These are phyloP conservation scores for Neurospora terricola DNA, from an alignment of 495 filamentous ascomycete genomes.

Conservation along the genomic window DNA sequence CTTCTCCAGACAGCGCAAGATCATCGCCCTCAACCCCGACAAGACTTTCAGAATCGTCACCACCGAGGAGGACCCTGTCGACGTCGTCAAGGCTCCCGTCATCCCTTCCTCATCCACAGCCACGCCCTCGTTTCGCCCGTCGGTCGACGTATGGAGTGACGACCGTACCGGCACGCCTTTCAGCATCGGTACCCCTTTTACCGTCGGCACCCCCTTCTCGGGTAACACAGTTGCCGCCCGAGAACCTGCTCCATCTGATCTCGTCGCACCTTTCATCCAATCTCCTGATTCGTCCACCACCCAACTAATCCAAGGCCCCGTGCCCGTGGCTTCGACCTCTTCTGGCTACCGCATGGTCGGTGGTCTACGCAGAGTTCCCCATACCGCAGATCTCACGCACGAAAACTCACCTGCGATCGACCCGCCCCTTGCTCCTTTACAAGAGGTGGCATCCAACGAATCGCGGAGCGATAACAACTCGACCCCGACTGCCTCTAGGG, in stretches of 20 bases:
- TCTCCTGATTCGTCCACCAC: constrained; percentile 23
- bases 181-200: constrained; percentile 21
- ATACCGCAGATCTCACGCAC: constrained; percentile 38
- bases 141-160: constrained; percentile 36
- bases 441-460: constrained; percentile 18
- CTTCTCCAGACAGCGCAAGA: constrained; percentile 27
- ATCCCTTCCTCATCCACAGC: constrained; percentile 25
- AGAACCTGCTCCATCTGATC: constrained; percentile 13
- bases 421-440: constrained; percentile 31
- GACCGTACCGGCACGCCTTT: constrained; percentile 30
- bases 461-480: not conserved
- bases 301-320: constrained; percentile 33
- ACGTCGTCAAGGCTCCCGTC: constrained; percentile 21
- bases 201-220: constrained; percentile 28
- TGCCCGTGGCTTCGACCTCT: constrained; percentile 29
- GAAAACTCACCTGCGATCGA: constrained; percentile 23
- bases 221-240: constrained; percentile 23
- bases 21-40: constrained; percentile 34
- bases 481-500: constrained; percentile 10
- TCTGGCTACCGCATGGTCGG: constrained; percentile 46
- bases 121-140: constrained; percentile 35
- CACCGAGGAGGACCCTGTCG: constrained; percentile 5
- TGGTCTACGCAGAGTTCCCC: constrained; percentile 44
- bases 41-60: constrained; percentile 38
- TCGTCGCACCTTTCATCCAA: constrained; percentile 13